These are phyloP conservation scores for Musa troglodytarum DNA, from an alignment of 176 grass and related monocot genomes.

Conservation along the genomic window DNA sequence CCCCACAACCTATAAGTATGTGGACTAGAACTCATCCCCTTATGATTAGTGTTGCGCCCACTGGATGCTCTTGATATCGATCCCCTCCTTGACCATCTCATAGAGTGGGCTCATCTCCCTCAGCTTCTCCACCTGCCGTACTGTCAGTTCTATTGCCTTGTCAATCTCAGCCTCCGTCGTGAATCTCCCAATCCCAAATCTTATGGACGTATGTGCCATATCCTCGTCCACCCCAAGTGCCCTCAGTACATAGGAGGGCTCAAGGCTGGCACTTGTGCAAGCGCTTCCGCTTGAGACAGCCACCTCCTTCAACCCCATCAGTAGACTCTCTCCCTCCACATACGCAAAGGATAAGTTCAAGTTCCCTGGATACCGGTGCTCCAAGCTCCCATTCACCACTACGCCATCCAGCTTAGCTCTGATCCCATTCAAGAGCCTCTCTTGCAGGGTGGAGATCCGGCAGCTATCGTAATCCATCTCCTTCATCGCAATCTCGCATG, in stretches of 20 bases:
- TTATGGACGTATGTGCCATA: constrained; percentile 94
- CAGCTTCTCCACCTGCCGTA: constrained; percentile 75
- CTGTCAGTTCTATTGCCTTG: constrained; percentile 65
- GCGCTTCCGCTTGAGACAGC: constrained; percentile 89
- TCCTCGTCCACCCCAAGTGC: constrained; percentile 90
- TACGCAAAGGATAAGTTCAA: constrained; percentile 83
- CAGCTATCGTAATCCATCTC: constrained; percentile 83
- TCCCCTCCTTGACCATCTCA: constrained; percentile 96
- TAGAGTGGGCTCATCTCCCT: constrained; percentile 94
- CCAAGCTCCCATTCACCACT: constrained; percentile 84
- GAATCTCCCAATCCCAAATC: constrained; percentile 88
- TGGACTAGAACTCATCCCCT: not conserved
- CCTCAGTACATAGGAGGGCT: constrained; percentile 75
- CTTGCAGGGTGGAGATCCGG: constrained; percentile 30
- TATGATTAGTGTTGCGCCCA: constrained; percentile 67
- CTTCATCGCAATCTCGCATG: constrained; percentile 61
- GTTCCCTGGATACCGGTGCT: constrained; percentile 83
- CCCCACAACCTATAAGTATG: not conserved
- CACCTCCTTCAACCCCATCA: constrained; percentile 97
- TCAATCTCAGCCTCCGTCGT: constrained; percentile 89
- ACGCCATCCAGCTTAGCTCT: constrained; percentile 48
- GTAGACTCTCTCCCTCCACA: constrained; percentile 86
- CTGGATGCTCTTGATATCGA: constrained; percentile 80
- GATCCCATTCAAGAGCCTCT: constrained; percentile 61
- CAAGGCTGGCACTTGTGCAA: constrained; percentile 87